These are phyloP conservation scores for Diaporthe citriasiana DNA, from an alignment of 2,329 filamentous ascomycete genomes.

Conservation along the genomic window DNA sequence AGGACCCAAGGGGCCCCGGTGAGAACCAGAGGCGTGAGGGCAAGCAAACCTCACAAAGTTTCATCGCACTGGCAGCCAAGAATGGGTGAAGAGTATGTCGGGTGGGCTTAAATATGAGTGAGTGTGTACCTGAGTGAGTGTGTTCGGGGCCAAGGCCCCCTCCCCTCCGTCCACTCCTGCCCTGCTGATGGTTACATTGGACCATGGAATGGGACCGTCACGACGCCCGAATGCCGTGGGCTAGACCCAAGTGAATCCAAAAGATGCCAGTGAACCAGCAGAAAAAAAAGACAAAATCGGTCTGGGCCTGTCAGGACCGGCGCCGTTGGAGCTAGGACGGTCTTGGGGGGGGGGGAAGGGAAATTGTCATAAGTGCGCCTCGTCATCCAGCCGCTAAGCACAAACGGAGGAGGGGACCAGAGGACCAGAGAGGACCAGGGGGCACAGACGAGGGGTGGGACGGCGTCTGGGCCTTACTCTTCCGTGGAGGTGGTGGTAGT, in stretches of 20 bases:
- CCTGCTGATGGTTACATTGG: slow-evolving; percentile 25
- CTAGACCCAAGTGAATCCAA: slow-evolving; percentile 1
- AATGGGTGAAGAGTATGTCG: background rate
- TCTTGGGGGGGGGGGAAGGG: slow-evolving; percentile 5
- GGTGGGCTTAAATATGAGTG: slow-evolving; percentile 27
- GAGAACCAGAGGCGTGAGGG: slow-evolving; percentile 32
- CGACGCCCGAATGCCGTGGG: slow-evolving; percentile 21
- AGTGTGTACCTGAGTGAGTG: slow-evolving; percentile 14
- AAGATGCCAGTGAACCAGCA: slow-evolving; percentile 7
- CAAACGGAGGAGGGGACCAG: slow-evolving; percentile 11
- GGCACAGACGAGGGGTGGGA: background rate
- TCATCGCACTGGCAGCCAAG: slow-evolving; percentile 1
- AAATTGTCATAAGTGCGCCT: slow-evolving; percentile 1
- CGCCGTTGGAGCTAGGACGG: slow-evolving; percentile 32
- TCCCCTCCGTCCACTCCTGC: background rate
- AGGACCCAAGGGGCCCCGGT: background rate
- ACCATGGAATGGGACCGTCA: slow-evolving; percentile 8
- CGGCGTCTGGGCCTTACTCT: background rate
- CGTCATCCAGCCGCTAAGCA: slow-evolving; percentile 4
- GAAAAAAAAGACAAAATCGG: background rate
- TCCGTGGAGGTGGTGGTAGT: background rate
- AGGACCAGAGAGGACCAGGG: no score
- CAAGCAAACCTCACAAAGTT: slow-evolving; percentile 31
- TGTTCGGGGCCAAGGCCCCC: background rate
- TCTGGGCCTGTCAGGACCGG: slow-evolving; percentile 33